These are phyloP conservation scores for Luffa aegyptiaca DNA, from an alignment of 306 rosid genomes.

Conservation along the genomic window DNA sequence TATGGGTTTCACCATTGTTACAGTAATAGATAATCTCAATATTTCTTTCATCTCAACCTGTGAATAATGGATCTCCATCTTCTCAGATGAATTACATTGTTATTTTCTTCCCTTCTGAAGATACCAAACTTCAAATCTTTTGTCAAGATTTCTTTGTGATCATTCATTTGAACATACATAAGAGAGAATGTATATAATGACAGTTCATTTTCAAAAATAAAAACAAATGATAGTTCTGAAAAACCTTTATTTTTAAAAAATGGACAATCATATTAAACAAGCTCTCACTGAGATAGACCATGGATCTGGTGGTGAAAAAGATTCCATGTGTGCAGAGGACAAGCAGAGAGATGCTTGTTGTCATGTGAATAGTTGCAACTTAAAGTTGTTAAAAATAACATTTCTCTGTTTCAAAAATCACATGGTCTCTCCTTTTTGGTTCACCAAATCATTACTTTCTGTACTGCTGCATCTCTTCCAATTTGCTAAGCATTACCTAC, in stretches of 20 bases:
- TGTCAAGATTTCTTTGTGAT: background rate
- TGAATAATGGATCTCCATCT: background rate
- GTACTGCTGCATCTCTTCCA: background rate
- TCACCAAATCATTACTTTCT: constrained; percentile 3
- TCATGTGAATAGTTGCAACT: constrained; percentile 44
- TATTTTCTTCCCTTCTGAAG: background rate
- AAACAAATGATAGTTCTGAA: background rate
- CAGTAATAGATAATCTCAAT: background rate
- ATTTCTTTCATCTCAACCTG: background rate
- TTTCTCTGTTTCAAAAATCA: constrained; percentile 7
- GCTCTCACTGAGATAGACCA: background rate
- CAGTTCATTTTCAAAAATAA: background rate
- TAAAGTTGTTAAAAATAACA: background rate
- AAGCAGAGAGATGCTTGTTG: constrained; percentile 19
- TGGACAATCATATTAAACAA: background rate
- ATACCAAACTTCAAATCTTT: background rate
- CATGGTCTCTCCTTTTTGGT: constrained; percentile 8
- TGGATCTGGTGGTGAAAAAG: background rate
- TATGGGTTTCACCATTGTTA: background rate
- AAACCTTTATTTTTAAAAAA: background rate
- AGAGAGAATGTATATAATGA: background rate
- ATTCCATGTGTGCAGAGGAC: constrained; percentile 11
- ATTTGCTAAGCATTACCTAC: background rate
- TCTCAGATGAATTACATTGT: background rate
- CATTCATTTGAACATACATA: background rate